Conservation (phyloP, 2,329 filamentous ascomycete genomes). For the Tolypocladium cylindrosporum region DNA sequence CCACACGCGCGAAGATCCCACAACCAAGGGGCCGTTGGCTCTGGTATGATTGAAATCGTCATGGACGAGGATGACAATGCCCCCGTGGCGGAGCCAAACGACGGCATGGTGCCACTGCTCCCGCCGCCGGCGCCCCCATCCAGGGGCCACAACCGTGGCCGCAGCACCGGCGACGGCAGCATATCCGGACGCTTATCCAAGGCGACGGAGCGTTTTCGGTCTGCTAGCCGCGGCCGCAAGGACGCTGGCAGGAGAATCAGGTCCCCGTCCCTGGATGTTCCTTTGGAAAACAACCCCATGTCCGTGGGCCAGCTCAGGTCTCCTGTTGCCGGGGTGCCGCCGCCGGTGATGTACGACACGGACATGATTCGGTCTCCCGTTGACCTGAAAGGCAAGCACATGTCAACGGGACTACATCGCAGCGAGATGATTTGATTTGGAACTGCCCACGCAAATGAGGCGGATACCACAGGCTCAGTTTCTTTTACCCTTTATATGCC, state of each 20-base stretch:
- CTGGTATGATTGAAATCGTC: constrained; percentile 55
- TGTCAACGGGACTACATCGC: constrained; percentile 40
- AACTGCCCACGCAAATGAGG: neutral
- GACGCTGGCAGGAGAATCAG: constrained; percentile 18
- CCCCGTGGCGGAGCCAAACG: constrained; percentile 25
- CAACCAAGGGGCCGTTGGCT: constrained; percentile 35
- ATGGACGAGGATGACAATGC: constrained; percentile 47
- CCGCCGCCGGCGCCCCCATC: constrained; percentile 33
- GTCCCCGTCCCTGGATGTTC: constrained; percentile 20
- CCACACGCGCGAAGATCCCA: constrained; percentile 31
- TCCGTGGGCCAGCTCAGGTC: constrained; percentile 18
- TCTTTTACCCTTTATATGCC: neutral
- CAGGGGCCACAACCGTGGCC: constrained; percentile 43
- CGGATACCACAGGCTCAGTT: neutral
- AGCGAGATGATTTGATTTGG: constrained; percentile 43
- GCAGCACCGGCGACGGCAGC: constrained; percentile 42
- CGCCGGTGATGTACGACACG: constrained; percentile 28
- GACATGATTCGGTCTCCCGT: constrained; percentile 22
- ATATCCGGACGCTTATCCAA: constrained; percentile 45
- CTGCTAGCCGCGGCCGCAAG: constrained; percentile 46
- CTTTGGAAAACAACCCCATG: constrained; percentile 31
- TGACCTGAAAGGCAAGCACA: constrained; percentile 24
- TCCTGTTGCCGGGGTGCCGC: constrained; percentile 13
- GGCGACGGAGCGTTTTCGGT: constrained; percentile 50
- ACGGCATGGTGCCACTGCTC: constrained; percentile 33